Base-by-base conservation (phyloP, 2,329 filamentous ascomycete genomes). In the Ceratocystis smalleyi region DNA sequence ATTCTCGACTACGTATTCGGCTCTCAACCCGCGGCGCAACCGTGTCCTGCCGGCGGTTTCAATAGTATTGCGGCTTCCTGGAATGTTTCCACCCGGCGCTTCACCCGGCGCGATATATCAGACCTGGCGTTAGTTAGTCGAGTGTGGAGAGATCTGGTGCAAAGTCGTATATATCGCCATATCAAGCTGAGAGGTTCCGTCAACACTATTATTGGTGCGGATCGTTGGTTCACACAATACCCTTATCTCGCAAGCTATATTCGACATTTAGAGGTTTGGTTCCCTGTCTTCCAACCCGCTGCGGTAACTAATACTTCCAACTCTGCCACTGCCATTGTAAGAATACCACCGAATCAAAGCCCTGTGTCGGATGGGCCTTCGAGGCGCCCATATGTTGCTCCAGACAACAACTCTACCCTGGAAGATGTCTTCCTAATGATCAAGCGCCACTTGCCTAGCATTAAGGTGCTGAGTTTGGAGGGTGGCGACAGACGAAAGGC, bases 401-500 rank as follows among this genome's bases (percentile, higher is more conserved):
- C 62, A 30, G 35, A 55, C 8, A 82, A 87, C 69, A 89, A 89
- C 71, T 86, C 84, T 68, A 84, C 85, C 0, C 73, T 90, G 55
- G 82, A 87, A 62, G 84, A 88, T 67, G 83, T 87, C 1, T 88
- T 90, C 68, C 74, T 75, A 61, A 86, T 88, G 66, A 77, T 89
- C 19, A 75, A 77, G 60, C 75, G 75, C 32, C 78, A 79, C 10
- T 83, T 88, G 49, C 81, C 83, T 0, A 77, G 82, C 63, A 81
- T 82, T 0, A 81, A 79, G 67, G 82, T 89, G 45, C 75, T 91
- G 70, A 90, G 87, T 0, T 76, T 90, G 17, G 86, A 90, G 72
- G 87, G 86, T n/a, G 87, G 87, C 3, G 85, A 90, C 71, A 82
- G 86, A 68, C 87, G 86, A 71, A 89, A 88, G 72, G 84, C 87